Evolutionary conservation across 2,329 filamentous ascomycete genomes (phyloP), one percentile per base, ranked within the genome.

Genomic region (Stagonosporopsis chrysanthemi): DNA sequence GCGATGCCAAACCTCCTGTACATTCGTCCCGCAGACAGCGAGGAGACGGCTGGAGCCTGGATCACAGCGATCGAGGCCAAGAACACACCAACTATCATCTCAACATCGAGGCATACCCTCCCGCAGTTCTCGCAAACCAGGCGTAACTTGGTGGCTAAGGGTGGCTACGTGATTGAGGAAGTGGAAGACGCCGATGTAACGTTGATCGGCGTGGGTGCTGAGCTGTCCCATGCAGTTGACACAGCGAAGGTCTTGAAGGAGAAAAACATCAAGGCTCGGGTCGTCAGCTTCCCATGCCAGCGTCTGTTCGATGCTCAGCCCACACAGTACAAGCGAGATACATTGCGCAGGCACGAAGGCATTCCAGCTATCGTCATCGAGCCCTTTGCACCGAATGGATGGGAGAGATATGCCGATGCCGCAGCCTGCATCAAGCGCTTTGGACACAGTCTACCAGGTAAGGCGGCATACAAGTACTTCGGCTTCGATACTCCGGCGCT

Each of bases 1-100:
- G 82, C 85, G 23, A 88, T 88, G 85, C 86, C 85, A 0, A 87
- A 87, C 56, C 60, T 88, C 0, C 73, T 84, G 1, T 87, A 87
- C 67, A 85, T 88, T 52, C 82, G 86, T 0, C 86, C 86, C 0
- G 79, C 80, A 43, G 85, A 88, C 59, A 80, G 78, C 43, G 84
- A 88, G 64, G 86, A 88, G 69, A 80, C 78, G 0, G 80, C 80
- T 1, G 84, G 84, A 12, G 85, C 84, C 3, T 86, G 80, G 72
- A 79, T 79, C 31, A 67, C 76, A 3, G 83, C 84, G 8, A 70
- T 86, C 38, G 75, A 78, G 57, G 70, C 72, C 1, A 74, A 71
- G 42, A 66, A 78, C 44, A 78, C 75, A 0, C 78, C 82, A 2
- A 78, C 76, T 3, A 81, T 84, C 50, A 79, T 85, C 60, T 83